Evolutionary conservation across 495 filamentous ascomycete species (phyloP).

Genomic region (Haplographium delicatum): DNA sequence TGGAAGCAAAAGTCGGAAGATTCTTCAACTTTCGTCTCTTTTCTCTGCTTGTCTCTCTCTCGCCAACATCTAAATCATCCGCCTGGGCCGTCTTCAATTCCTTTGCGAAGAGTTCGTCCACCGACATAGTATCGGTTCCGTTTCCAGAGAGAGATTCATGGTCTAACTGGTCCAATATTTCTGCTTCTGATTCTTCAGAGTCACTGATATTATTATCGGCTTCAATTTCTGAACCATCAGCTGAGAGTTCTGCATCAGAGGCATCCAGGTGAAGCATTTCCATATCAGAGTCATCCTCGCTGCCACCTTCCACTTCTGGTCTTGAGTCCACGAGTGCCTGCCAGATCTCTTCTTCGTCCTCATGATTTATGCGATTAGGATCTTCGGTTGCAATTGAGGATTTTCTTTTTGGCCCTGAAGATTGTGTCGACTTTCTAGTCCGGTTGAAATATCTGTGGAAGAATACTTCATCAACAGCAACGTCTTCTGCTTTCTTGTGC

Average conservation of each 20-base stretch:
- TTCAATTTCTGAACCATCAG: constrained; percentile 47
- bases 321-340: constrained; percentile 78
- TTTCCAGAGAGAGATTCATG: constrained; percentile 44
- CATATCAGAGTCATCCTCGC: constrained; percentile 48
- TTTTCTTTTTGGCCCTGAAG: constrained; percentile 48
- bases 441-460: constrained; percentile 95
- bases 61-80: constrained; percentile 30
- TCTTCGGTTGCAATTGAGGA: constrained; percentile 30
- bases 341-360: constrained; percentile 78
- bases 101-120: constrained; percentile 29
- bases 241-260: constrained; percentile 38
- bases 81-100: constrained; percentile 24
- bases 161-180: constrained; percentile 33
- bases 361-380: constrained; percentile 46
- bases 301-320: constrained; percentile 68
- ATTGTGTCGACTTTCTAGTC: constrained; percentile 61
- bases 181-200: constrained; percentile 37
- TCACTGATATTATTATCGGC: constrained; percentile 42
- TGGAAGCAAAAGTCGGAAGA: constrained; percentile 86
- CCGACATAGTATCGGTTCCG: constrained; percentile 50
- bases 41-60: constrained; percentile 45
- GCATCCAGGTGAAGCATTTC: constrained; percentile 28
- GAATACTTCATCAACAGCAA: constrained; percentile 89
- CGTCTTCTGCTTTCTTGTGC: constrained; percentile 79
- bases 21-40: constrained; percentile 80